Evolutionary conservation across 331 rosid genomes (phyloP).

Genomic region (Cydonia oblonga): DNA sequence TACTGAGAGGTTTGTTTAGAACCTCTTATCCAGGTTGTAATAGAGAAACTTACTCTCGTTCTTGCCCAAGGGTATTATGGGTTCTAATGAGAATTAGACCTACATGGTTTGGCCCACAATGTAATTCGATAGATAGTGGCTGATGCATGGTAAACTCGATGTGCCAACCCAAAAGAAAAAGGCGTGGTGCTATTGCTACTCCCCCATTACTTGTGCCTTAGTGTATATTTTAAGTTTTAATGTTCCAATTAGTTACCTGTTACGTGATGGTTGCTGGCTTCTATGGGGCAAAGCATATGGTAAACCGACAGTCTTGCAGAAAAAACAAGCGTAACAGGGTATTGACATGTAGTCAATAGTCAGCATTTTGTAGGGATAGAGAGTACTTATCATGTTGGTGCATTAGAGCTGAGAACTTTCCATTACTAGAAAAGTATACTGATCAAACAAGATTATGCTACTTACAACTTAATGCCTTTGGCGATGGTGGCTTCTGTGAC

Average conservation of each 20-base stretch:
- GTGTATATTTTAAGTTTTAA: not conserved
- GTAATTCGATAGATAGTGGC: not conserved
- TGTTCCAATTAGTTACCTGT: not conserved
- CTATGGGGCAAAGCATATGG: not conserved
- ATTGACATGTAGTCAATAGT: not conserved
- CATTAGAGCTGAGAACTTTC: not conserved
- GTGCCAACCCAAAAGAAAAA: not conserved
- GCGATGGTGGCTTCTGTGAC: not conserved
- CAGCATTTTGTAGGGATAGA: not conserved
- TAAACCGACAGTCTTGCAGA: not conserved
- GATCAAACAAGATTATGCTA: not conserved
- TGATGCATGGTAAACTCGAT: not conserved
- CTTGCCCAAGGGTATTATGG: not conserved
- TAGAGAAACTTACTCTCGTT: not conserved
- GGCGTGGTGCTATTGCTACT: not conserved
- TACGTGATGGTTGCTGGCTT: not conserved
- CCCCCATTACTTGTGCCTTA: not conserved
- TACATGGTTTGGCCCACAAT: not conserved
- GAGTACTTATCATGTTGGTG: not conserved
- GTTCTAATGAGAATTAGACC: not conserved
- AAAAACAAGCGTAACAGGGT: not conserved
- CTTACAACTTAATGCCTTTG: not conserved
- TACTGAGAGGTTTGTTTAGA: not conserved
- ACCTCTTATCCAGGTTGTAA: not conserved
- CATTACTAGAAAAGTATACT: not conserved